Evolutionary conservation across 306 rosid genomes (phyloP).

Genomic region (Vigna trinervia): DNA sequence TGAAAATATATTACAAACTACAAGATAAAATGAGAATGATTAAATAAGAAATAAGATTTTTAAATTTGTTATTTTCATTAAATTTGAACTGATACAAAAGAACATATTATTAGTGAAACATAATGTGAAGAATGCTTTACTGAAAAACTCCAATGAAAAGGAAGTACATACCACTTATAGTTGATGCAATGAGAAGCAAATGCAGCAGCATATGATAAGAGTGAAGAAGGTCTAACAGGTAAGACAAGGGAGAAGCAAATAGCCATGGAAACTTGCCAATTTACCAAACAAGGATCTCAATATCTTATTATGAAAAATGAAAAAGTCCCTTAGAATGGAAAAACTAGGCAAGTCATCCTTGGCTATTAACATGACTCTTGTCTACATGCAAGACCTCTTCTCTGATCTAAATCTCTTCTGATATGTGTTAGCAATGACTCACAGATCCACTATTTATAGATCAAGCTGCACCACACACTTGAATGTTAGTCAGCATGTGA

Average conservation of each 20-base stretch:
- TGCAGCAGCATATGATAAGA: slow-evolving; percentile 22
- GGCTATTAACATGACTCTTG: slow-evolving; percentile 68
- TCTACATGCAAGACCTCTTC: slow-evolving; percentile 65
- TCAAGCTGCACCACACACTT: too few relatives aligned
- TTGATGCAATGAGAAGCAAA: too few relatives aligned
- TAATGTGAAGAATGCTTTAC: too few relatives aligned
- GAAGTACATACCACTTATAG: too few relatives aligned
- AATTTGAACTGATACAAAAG: too few relatives aligned
- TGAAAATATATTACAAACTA: too few relatives aligned
- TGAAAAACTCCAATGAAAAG: too few relatives aligned
- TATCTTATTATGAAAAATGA: background rate
- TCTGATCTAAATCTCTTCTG: slow-evolving; percentile 14
- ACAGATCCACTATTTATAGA: slow-evolving; percentile 43
- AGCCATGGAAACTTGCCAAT: slow-evolving; percentile 58
- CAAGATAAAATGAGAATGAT: too few relatives aligned
- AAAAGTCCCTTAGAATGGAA: slow-evolving; percentile 29
- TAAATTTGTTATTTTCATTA: too few relatives aligned
- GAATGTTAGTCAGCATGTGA: background rate
- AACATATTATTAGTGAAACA: too few relatives aligned
- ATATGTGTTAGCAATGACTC: background rate
- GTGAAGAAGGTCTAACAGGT: slow-evolving; percentile 60
- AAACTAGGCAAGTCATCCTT: slow-evolving; percentile 75
- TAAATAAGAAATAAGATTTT: too few relatives aligned
- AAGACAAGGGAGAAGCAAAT: slow-evolving; percentile 60
- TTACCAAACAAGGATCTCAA: slow-evolving; percentile 43